Conservation (phyloP, 495 filamentous ascomycete species). For the Neurospora intermedia region DNA sequence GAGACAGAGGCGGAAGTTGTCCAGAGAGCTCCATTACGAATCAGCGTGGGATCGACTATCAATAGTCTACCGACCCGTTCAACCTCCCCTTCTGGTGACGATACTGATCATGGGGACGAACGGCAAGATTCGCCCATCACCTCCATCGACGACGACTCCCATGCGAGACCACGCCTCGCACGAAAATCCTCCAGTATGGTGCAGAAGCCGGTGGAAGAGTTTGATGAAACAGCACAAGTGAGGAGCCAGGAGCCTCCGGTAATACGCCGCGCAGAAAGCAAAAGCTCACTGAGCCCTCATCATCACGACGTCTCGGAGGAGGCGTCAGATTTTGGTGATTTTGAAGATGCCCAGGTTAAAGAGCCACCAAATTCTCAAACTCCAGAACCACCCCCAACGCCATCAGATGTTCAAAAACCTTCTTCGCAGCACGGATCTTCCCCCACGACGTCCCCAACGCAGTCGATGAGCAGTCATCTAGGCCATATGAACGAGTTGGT, state of each 20-base stretch:
- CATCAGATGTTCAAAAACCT: not conserved
- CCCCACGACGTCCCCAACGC: not conserved
- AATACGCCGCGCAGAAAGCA: conserved; percentile 7
- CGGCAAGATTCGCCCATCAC: conserved; percentile 41
- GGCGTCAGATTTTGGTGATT: conserved; percentile 40
- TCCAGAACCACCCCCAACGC: not conserved
- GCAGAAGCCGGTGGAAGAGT: conserved; percentile 37
- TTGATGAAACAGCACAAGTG: conserved; percentile 32
- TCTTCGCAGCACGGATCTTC: not conserved
- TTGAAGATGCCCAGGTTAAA: conserved; percentile 36
- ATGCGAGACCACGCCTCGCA: conserved; percentile 14
- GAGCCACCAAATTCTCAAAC: conserved; percentile 4
- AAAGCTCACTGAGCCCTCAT: not conserved
- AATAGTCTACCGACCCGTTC: conserved; percentile 17
- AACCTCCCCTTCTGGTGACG: conserved; percentile 30
- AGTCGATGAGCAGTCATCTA: not conserved
- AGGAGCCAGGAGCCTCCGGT: conserved; percentile 21
- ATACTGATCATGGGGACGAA: conserved; percentile 28
- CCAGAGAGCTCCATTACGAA: conserved; percentile 1
- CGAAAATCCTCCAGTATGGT: conserved; percentile 30
- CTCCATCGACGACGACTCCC: conserved; percentile 42
- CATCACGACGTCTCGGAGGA: conserved; percentile 15
- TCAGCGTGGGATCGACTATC: conserved; percentile 9
- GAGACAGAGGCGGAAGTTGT: not conserved
- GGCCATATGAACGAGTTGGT: conserved; percentile 6